phyloP scores from a whole-genome alignment of 805 yeast species.

The Osmozyma mogii region DNA sequence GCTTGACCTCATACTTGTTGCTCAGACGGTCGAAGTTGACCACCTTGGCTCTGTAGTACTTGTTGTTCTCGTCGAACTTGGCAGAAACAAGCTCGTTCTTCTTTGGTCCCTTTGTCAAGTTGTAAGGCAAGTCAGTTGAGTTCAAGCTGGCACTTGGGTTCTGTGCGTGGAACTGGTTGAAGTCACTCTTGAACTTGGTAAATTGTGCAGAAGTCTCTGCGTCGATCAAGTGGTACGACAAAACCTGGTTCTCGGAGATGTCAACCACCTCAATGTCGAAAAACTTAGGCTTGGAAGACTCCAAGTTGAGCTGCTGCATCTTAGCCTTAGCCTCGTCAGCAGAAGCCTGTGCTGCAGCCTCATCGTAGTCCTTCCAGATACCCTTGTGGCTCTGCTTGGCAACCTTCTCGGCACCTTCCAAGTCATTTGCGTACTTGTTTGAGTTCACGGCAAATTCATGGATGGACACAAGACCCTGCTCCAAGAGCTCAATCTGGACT shows the following conservation, averaged over 20 bases:
- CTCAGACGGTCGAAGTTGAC: constrained; percentile 36
- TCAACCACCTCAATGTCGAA: constrained; percentile 50
- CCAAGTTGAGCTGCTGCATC: constrained; percentile 15
- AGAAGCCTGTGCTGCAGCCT: constrained; percentile 27
- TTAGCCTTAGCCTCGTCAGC: constrained; percentile 14
- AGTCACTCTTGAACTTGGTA: constrained; percentile 36
- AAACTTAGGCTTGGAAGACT: constrained; percentile 35
- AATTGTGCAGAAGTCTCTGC: constrained; percentile 29
- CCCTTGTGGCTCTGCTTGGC: constrained; percentile 55
- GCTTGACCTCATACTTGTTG: constrained; percentile 42
- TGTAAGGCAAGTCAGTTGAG: constrained; percentile 32
- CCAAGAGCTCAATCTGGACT: constrained; percentile 48
- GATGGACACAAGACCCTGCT: constrained; percentile 54
- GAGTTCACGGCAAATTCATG: constrained; percentile 60
- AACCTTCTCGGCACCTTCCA: constrained; percentile 51
- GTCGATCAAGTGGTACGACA: constrained; percentile 40
- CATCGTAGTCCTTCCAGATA: constrained; percentile 58
- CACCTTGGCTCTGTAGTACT: constrained; percentile 53
- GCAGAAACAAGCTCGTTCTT: constrained; percentile 54
- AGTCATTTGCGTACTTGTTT: constrained; percentile 46
- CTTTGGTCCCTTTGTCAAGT: constrained; percentile 36
- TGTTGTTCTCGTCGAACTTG: constrained; percentile 43
- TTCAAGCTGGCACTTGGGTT: constrained; percentile 27
- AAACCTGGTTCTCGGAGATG: constrained; percentile 32
- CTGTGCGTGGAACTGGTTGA: constrained; percentile 38